A percentile compares a stretch with the other conserved stretches of the same genome.
These are phyloP conservation scores for Cavenderia fasciculata DNA, from an alignment of 78 protist genomes.

Conservation along the genomic window DNA sequence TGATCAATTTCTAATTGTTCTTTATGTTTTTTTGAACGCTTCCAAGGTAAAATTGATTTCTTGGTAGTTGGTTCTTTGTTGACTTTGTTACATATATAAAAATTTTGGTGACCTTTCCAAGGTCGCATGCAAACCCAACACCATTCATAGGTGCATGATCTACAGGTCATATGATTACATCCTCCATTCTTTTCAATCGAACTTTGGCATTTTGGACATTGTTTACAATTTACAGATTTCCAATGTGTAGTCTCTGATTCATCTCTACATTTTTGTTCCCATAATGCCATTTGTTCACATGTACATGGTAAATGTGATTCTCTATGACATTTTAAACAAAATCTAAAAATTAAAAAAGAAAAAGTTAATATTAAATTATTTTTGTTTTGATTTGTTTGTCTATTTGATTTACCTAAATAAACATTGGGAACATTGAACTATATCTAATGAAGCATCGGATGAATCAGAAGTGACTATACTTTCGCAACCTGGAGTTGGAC, in stretches of 20 bases:
- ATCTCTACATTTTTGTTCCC: slow-evolving; percentile 76
- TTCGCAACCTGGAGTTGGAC: slow-evolving; percentile 75
- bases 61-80: slow-evolving; percentile 17
- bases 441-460: background rate
- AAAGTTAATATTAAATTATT: too few relatives aligned
- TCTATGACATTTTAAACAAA: slow-evolving; percentile 78
- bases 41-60: background rate
- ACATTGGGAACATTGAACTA: slow-evolving; percentile 75
- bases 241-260: slow-evolving; percentile 77
- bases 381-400: too few relatives aligned
- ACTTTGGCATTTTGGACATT: slow-evolving; percentile 77
- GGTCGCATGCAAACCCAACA: slow-evolving; percentile 76
- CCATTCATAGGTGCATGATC: slow-evolving; percentile 69
- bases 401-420: too few relatives aligned
- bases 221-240: slow-evolving; percentile 71
- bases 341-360: too few relatives aligned
- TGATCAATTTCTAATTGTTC: slow-evolving; percentile 6
- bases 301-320: slow-evolving; percentile 70
- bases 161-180: slow-evolving; percentile 84
- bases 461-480: slow-evolving; percentile 44
- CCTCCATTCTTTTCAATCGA: slow-evolving; percentile 86
- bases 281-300: slow-evolving; percentile 71
- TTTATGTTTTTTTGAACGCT: slow-evolving; percentile 4
- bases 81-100: slow-evolving; percentile 46
- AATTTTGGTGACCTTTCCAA: slow-evolving; percentile 68